Conservation (phyloP, 1,284 basidiomycete genomes). For the Neolentinus lepideus region DNA sequence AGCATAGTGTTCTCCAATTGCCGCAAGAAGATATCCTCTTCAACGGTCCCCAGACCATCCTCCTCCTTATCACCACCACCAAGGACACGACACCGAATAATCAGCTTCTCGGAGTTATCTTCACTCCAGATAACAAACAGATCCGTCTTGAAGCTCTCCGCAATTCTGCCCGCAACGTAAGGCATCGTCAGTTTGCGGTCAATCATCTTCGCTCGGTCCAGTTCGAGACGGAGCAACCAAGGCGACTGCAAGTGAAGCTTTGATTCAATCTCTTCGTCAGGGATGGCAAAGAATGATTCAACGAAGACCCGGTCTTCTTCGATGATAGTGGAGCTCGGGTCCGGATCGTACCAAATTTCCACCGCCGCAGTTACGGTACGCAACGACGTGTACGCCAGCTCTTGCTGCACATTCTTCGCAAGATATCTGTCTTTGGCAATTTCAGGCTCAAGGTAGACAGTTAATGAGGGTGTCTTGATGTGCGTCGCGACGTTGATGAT, state of each 20-base stretch:
- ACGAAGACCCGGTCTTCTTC: conserved; percentile 96
- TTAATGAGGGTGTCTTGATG: conserved; percentile 96
- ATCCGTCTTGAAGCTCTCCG: conserved; percentile 93
- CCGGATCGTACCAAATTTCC: conserved; percentile 98
- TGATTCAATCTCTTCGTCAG: conserved; percentile 92
- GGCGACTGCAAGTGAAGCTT: conserved; percentile 92
- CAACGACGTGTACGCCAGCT: conserved; percentile 91
- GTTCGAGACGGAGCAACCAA: conserved; percentile 94
- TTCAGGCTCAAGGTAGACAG: conserved; percentile 80
- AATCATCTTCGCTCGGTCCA: conserved; percentile 97
- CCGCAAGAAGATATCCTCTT: conserved; percentile 96
- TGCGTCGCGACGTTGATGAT: conserved; percentile 99
- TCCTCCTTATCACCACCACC: conserved; percentile 90
- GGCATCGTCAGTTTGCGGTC: conserved; percentile 96
- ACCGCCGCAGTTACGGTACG: conserved; percentile 94
- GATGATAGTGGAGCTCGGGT: conserved; percentile 89
- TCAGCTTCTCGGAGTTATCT: conserved; percentile 96
- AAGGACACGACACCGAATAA: conserved; percentile 94
- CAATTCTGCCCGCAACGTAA: conserved; percentile 91
- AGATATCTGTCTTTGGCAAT: conserved; percentile 54
- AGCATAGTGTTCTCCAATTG: conserved; percentile 96
- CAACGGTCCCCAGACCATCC: conserved; percentile 66
- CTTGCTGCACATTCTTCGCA: conserved; percentile 88
- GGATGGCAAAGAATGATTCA: conserved; percentile 98
- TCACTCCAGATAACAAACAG: conserved; percentile 98